Evolutionary conservation across 768 basidiomycete genomes (phyloP), one percentile per base, ranked within the genome.

Genomic region (Amanita molliuscula): DNA sequence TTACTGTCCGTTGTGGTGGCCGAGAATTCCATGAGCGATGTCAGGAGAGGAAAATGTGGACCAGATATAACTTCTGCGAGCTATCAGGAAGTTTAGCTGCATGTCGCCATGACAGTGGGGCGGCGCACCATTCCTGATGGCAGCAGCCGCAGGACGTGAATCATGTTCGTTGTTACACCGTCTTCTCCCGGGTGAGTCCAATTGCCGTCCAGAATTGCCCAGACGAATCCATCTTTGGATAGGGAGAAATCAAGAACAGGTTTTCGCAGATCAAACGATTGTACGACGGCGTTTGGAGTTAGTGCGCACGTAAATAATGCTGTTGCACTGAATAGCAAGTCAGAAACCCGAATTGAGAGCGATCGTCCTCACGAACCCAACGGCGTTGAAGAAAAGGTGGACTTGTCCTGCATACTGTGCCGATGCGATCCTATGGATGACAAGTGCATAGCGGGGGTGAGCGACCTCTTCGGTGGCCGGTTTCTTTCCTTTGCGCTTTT

Each of bases 311-410:
- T 15, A 28, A 52, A 52, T n/a, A 52, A 20, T 23, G 51, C 51
- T 42, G 34, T 29, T 36, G 38, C 31, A 42, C 36, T 46, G 25
- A 13, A 44, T 49, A 34, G 26, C 18, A 16, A 31, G 23, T 20
- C 47, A 28, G 47, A 34, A 8, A 31, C n/a, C 5, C 40, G 11
- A 26, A 33, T n/a, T 38, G 18, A 28, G n/a, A 26, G 16, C 7
- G 37, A 28, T 38, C 16, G 15, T 26, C 29, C 28, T 21, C 9
- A 65, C 81, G 41, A 57, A 91, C 89, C 89, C 88, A 47, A 87
- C 72, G 4, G 73, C 84, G 52, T 71, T 82, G 61, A 90, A 91
- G 4, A 89, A 53, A 11, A 88, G 55, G 53, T 71, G 64, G 4
- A 60, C 62, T 10, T 65, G 63, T 3, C 58, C 61, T 6, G 62